Evolutionary conservation across 2,329 filamentous ascomycete genomes (phyloP).

Genomic region (Epicoccum nigrum): DNA sequence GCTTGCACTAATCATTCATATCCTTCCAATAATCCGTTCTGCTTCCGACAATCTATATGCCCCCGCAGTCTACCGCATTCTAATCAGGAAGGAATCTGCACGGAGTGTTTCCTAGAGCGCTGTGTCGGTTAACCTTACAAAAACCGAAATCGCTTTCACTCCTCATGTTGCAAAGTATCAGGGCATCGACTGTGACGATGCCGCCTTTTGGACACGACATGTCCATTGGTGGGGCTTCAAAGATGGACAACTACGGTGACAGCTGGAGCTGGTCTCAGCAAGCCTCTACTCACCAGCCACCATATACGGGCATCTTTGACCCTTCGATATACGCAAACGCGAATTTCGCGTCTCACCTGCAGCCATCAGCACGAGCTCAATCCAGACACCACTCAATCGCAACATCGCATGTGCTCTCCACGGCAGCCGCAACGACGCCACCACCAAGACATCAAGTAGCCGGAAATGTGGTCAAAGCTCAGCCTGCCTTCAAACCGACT

Average conservation of each 20-base stretch:
- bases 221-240: constrained; percentile 40
- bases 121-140: too few relatives aligned
- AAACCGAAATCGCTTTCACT: constrained; percentile 2
- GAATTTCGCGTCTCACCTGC: constrained; percentile 31
- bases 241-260: constrained; percentile 43
- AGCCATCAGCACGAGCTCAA: constrained; percentile 26
- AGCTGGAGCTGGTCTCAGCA: constrained; percentile 42
- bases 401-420: constrained; percentile 34
- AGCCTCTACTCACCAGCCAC: constrained; percentile 29
- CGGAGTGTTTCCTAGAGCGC: too few relatives aligned
- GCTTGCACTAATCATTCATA: neutral
- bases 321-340: constrained; percentile 36
- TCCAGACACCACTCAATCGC: constrained; percentile 41
- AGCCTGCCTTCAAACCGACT: constrained; percentile 63
- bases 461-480: constrained; percentile 43
- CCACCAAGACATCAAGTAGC: constrained; percentile 36
- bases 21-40: neutral
- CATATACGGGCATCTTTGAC: constrained; percentile 40
- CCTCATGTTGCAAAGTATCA: constrained; percentile 47
- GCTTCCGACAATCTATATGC: neutral
- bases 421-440: constrained; percentile 37
- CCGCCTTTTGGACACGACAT: constrained; percentile 44
- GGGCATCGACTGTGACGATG: constrained; percentile 45
- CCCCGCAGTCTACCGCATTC: neutral
- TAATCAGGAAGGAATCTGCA: neutral